phyloP scores from a whole-genome alignment of 2,329 filamentous ascomycete genomes.

The Thielaviopsis euricoi region DNA sequence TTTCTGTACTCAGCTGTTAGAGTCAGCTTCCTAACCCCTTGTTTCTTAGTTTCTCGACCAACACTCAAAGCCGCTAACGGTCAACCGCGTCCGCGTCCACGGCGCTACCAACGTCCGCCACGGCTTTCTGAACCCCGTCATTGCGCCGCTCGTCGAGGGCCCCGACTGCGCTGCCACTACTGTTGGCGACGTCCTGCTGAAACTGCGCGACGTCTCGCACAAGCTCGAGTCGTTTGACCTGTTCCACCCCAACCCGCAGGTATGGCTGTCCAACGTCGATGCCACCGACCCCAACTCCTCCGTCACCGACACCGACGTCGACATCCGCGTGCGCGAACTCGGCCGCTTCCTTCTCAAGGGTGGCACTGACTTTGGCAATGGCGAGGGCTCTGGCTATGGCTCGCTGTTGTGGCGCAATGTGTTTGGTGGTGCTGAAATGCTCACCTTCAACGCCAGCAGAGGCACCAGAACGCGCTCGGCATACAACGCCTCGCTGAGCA shows the following conservation, averaged over 20 bases:
- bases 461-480: constrained; percentile 84
- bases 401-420: constrained; percentile 80
- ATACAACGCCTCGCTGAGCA: constrained; percentile 73
- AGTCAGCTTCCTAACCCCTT: background rate
- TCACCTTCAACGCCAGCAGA: constrained; percentile 72
- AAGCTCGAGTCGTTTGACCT: constrained; percentile 68
- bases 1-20: background rate
- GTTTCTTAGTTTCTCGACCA: constrained; percentile 56
- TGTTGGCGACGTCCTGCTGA: constrained; percentile 59
- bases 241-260: constrained; percentile 65
- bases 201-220: constrained; percentile 51
- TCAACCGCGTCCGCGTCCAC: constrained; percentile 48
- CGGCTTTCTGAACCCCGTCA: constrained; percentile 65
- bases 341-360: constrained; percentile 79
- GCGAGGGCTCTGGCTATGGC: constrained; percentile 84
- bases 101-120: constrained; percentile 71
- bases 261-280: constrained; percentile 65
- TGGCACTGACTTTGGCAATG: constrained; percentile 84
- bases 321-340: constrained; percentile 68
- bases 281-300: constrained; percentile 47
- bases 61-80: constrained; percentile 69
- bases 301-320: constrained; percentile 66
- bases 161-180: constrained; percentile 39
- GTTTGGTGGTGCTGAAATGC: constrained; percentile 80
- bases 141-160: constrained; percentile 57